phyloP scores from a whole-genome alignment of 768 basidiomycete species.

The Chalciporus chontae region DNA sequence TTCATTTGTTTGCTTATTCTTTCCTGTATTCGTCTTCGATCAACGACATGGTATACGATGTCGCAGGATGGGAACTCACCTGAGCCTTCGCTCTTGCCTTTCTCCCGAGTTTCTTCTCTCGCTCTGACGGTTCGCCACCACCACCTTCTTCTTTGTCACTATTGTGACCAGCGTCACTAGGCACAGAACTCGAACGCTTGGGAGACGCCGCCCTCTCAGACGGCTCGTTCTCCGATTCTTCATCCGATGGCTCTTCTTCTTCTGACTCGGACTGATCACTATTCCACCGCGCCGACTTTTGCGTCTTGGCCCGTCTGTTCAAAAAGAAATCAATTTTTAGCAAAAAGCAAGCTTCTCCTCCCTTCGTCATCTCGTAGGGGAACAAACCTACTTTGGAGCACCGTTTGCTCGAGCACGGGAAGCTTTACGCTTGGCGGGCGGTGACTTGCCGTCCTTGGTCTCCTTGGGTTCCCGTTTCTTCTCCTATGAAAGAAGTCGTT shows the following conservation, averaged over 20 bases:
- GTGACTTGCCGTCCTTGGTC: constrained; percentile 48
- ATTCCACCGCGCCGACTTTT: constrained; percentile 27
- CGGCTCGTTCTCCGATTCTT: constrained; percentile 41
- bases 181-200: constrained; percentile 34
- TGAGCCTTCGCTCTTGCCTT: constrained; percentile 40
- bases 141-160: constrained; percentile 29
- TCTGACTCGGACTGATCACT: constrained; percentile 33
- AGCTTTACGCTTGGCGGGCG: constrained; percentile 53
- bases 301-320: constrained; percentile 27
- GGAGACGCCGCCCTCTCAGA: constrained; percentile 21
- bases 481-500: constrained; percentile 27
- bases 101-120: constrained; percentile 36
- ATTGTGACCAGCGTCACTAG: constrained; percentile 32
- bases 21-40: constrained; percentile 19
- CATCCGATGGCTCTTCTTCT: constrained; percentile 26
- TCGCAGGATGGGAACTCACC: constrained; percentile 22
- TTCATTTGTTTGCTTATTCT: constrained; percentile 28
- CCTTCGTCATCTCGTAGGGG: neutral
- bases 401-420: constrained; percentile 31
- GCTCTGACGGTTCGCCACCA: constrained; percentile 26
- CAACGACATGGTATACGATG: neutral
- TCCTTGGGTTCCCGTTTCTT: constrained; percentile 36
- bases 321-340: constrained; percentile 8
- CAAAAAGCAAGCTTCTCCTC: neutral
- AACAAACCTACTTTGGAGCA: constrained; percentile 25